phyloP scores from a whole-genome alignment of 257 asterid genomes.

The Cinchona pubescens region DNA sequence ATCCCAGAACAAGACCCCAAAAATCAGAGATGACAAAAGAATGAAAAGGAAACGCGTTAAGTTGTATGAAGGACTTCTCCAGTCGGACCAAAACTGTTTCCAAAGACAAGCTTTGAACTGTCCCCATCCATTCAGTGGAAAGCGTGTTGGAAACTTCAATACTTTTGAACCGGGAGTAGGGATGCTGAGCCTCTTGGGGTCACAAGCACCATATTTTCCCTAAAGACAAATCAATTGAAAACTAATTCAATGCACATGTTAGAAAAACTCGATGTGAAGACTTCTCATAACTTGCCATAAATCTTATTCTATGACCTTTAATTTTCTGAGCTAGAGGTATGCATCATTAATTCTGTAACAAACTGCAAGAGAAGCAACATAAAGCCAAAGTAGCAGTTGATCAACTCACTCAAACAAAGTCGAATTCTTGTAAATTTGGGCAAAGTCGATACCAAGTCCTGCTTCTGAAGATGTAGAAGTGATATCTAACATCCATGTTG shows the following conservation, averaged over 20 bases:
- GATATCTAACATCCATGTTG: slow-evolving; percentile 21
- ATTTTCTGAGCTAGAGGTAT: no score
- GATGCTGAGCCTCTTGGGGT: slow-evolving; percentile 3
- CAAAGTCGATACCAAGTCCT: slow-evolving; percentile 13
- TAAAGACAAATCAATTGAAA: background rate
- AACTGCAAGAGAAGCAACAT: background rate
- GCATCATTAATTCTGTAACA: background rate
- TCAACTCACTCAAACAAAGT: slow-evolving; percentile 4
- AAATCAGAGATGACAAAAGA: slow-evolving; percentile 17
- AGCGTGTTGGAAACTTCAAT: slow-evolving; percentile 22
- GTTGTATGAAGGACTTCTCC: slow-evolving; percentile 38
- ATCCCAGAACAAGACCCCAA: slow-evolving; percentile 22
- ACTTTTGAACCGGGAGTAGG: slow-evolving; percentile 21
- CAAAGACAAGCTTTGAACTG: slow-evolving; percentile 22
- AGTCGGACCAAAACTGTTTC: slow-evolving; percentile 32
- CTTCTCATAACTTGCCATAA: background rate
- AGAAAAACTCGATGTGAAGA: background rate
- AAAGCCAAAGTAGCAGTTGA: background rate
- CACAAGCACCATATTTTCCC: slow-evolving; percentile 23
- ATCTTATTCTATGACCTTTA: background rate
- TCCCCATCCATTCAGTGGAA: slow-evolving; percentile 25
- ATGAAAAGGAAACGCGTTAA: slow-evolving; percentile 18
- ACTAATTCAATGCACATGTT: background rate
- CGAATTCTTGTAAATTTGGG: slow-evolving; percentile 5
- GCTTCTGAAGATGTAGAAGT: slow-evolving; percentile 19